Conservation (phyloP, 2,329 filamentous ascomycete genomes). For the Hypomyces perniciosus region DNA sequence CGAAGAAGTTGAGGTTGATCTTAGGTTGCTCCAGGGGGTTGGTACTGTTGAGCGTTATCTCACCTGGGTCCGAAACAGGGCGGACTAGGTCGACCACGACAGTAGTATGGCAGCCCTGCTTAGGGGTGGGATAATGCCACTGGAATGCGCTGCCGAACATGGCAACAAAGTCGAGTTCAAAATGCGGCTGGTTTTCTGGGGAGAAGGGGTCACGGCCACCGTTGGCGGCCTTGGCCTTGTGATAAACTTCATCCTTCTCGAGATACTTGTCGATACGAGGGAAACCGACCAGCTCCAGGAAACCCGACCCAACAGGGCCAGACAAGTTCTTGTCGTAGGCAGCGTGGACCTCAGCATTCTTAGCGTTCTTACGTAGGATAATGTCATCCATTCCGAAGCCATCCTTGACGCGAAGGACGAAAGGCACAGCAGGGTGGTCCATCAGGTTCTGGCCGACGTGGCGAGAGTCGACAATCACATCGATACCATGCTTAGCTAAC, state of each 20-base stretch:
- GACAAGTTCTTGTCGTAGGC: slow-evolving; percentile 33
- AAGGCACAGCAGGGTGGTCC: slow-evolving; percentile 52
- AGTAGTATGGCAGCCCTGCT: slow-evolving; percentile 45
- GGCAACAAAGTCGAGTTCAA: slow-evolving; percentile 56
- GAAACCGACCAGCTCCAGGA: slow-evolving; percentile 48
- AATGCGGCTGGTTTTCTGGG: slow-evolving; percentile 52
- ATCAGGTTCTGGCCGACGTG: slow-evolving; percentile 60
- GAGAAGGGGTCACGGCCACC: slow-evolving; percentile 47
- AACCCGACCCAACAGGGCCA: slow-evolving; percentile 35
- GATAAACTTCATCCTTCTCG: slow-evolving; percentile 42
- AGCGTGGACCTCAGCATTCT: slow-evolving; percentile 28
- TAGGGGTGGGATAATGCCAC: slow-evolving; percentile 39
- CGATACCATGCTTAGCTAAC: slow-evolving; percentile 48
- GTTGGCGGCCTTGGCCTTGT: slow-evolving; percentile 33
- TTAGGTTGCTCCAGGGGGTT: slow-evolving; percentile 53
- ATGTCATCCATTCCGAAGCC: slow-evolving; percentile 34
- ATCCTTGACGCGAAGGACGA: slow-evolving; percentile 41
- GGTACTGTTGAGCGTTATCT: slow-evolving; percentile 49
- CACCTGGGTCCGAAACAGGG: slow-evolving; percentile 39
- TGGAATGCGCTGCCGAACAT: slow-evolving; percentile 48
- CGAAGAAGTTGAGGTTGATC: slow-evolving; percentile 57
- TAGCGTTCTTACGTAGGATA: slow-evolving; percentile 32
- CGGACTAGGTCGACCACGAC: slow-evolving; percentile 46
- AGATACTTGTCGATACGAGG: slow-evolving; percentile 52
- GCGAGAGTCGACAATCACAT: slow-evolving; percentile 47